phyloP scores from a whole-genome alignment of 352 stramenopile genomes.

The Pythium pyrilobum region DNA sequence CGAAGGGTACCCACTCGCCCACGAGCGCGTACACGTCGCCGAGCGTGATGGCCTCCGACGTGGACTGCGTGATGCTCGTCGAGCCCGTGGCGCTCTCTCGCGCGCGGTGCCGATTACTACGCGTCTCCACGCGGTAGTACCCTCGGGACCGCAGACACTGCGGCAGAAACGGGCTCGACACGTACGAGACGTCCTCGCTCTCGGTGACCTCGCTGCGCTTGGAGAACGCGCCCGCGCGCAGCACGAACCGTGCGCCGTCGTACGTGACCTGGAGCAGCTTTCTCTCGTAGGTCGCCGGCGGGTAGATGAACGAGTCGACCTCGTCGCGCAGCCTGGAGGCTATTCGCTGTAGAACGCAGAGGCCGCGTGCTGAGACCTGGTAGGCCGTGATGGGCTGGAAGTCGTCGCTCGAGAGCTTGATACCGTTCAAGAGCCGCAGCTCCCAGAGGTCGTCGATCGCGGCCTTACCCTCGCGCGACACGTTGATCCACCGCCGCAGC shows the following conservation, averaged over 20 bases:
- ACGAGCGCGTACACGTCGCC: constrained; percentile 96
- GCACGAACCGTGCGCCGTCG: constrained; percentile 73
- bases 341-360: constrained; percentile 83
- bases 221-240: constrained; percentile 77
- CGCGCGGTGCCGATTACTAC: constrained; percentile 91
- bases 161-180: constrained; percentile 95
- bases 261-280: constrained; percentile 49
- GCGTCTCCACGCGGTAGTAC: constrained; percentile 70
- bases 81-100: constrained; percentile 76
- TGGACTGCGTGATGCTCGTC: constrained; percentile 88
- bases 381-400: constrained; percentile 96
- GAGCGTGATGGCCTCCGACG: constrained; percentile 92
- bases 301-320: constrained; percentile 61
- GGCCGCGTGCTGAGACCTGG: constrained; percentile 90
- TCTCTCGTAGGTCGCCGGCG: constrained; percentile 35
- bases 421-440: constrained; percentile 89
- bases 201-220: constrained; percentile 92
- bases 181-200: constrained; percentile 96
- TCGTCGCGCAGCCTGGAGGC: constrained; percentile 60
- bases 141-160: constrained; percentile 91
- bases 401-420: constrained; percentile 91
- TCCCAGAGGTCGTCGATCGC: constrained; percentile 95
- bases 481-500: constrained; percentile 88
- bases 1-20: constrained; percentile 97
- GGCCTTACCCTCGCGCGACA: constrained; percentile 93